These are phyloP conservation scores for Kalaharituber pfeilii DNA, from an alignment of 2,329 filamentous ascomycete genomes.

Conservation along the genomic window DNA sequence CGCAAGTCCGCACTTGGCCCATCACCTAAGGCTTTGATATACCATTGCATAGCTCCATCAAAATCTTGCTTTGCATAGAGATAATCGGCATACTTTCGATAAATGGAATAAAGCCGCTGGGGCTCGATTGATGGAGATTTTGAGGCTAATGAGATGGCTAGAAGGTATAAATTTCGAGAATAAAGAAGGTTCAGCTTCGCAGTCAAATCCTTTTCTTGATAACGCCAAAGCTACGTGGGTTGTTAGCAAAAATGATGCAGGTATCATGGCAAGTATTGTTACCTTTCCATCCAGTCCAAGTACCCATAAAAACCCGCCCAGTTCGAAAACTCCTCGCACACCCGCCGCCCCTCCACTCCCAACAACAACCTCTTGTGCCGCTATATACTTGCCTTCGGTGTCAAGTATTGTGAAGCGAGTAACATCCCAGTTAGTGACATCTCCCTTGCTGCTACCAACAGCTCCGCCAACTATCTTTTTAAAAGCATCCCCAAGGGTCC, in stretches of 20 bases:
- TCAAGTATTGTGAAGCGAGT: conserved; percentile 86
- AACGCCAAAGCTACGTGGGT: conserved; percentile 34
- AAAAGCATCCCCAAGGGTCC: conserved; percentile 38
- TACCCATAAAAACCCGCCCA: conserved; percentile 88
- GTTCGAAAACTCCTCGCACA: conserved; percentile 60
- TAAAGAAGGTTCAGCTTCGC: conserved; percentile 89
- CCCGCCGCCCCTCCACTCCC: conserved; percentile 34
- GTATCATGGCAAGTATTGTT: conserved; percentile 18
- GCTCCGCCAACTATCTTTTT: conserved; percentile 47
- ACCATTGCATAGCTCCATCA: conserved; percentile 97
- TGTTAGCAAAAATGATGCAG: conserved; percentile 8
- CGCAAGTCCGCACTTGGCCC: conserved; percentile 1
- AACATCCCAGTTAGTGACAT: conserved; percentile 28
- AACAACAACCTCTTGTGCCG: conserved; percentile 70
- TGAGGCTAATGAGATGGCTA: conserved; percentile 83
- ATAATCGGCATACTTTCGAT: conserved; percentile 83
- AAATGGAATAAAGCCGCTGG: conserved; percentile 76
- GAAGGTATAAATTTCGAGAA: conserved; percentile 76
- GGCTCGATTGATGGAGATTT: conserved; percentile 59
- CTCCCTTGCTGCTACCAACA: neutral
- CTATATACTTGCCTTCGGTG: conserved; percentile 73
- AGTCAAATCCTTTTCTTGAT: conserved; percentile 77
- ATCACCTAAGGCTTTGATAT: conserved; percentile 79
- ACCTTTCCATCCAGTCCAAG: conserved; percentile 85
- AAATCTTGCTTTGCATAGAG: conserved; percentile 91